These are phyloP conservation scores for Musa beccarii DNA, from an alignment of 176 grass and related monocot species.

Conservation along the genomic window DNA sequence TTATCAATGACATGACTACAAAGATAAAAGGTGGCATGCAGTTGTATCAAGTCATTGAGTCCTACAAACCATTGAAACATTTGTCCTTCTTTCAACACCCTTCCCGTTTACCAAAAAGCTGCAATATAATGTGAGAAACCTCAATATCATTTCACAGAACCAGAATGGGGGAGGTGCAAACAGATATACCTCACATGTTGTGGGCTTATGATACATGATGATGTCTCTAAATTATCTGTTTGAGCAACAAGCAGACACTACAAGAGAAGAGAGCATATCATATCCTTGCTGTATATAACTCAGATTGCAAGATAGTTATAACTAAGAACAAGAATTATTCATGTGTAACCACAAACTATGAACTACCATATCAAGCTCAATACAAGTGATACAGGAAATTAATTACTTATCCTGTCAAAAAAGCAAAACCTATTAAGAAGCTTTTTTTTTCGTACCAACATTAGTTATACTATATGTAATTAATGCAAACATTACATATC, in stretches of 20 bases:
- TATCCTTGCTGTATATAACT: background rate
- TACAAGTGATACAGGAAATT: no score
- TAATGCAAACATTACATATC: no score
- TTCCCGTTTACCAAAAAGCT: conserved; percentile 95
- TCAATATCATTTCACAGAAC: conserved; percentile 3
- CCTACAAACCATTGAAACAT: conserved; percentile 63
- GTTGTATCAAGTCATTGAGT: conserved; percentile 3
- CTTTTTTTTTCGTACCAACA: no score
- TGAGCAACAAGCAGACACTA: conserved; percentile 70
- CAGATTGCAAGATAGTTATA: background rate
- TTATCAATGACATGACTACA: conserved; percentile 6
- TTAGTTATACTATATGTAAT: no score
- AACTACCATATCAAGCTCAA: no score
- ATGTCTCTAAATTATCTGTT: conserved; percentile 71
- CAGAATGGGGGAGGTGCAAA: conserved; percentile 3
- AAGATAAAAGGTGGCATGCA: conserved; percentile 17
- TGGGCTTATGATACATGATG: conserved; percentile 75
- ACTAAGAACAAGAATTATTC: background rate
- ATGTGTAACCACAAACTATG: no score
- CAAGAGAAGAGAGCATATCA: conserved; percentile 22
- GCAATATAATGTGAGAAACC: conserved; percentile 27
- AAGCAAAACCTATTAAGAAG: no score
- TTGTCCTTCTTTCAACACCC: conserved; percentile 79
- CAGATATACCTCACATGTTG: conserved; percentile 65
- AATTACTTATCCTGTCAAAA: no score